Evolutionary conservation across 495 filamentous ascomycete species (phyloP).

Genomic region (Xanthoparmelia taractica): DNA sequence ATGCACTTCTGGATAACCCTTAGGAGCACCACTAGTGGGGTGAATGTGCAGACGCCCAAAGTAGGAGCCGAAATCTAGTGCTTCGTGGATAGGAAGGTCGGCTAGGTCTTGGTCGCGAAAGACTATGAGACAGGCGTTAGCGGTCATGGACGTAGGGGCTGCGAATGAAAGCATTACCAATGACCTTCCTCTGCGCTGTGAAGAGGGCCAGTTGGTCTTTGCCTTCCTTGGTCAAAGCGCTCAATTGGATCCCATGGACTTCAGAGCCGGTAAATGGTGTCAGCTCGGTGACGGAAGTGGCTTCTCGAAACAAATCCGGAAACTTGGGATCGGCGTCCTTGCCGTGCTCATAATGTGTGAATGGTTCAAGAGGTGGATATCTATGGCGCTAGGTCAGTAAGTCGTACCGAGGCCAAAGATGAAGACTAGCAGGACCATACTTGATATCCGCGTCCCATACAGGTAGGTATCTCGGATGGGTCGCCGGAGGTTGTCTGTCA

Average conservation of each 20-base stretch:
- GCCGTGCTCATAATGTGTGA: slow-evolving; percentile 66
- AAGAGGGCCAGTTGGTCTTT: slow-evolving; percentile 77
- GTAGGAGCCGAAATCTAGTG: slow-evolving; percentile 64
- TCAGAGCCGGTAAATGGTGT: slow-evolving; percentile 71
- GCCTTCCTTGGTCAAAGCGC: slow-evolving; percentile 53
- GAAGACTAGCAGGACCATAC: neutral
- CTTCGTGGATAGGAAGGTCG: slow-evolving; percentile 60
- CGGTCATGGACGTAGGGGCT: neutral
- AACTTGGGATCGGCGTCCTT: slow-evolving; percentile 60
- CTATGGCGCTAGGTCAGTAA: neutral
- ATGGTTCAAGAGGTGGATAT: slow-evolving; percentile 59
- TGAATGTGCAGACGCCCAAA: slow-evolving; percentile 83
- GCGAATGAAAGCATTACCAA: slow-evolving; percentile 26
- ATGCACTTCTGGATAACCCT: slow-evolving; percentile 66
- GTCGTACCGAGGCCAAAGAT: neutral
- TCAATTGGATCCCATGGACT: slow-evolving; percentile 69
- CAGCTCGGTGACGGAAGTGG: slow-evolving; percentile 41
- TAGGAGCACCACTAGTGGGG: slow-evolving; percentile 64
- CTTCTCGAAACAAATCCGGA: slow-evolving; percentile 54
- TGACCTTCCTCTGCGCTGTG: slow-evolving; percentile 70
- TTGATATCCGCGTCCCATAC: slow-evolving; percentile 29
- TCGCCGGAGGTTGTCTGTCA: slow-evolving; percentile 17
- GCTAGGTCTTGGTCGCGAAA: slow-evolving; percentile 76
- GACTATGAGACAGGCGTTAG: slow-evolving; percentile 31
- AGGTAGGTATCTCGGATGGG: slow-evolving; percentile 22